Evolutionary conservation across 805 yeast genomes (phyloP), one percentile per base, ranked within the genome.

Genomic region (Nakazawaea siamensis): DNA sequence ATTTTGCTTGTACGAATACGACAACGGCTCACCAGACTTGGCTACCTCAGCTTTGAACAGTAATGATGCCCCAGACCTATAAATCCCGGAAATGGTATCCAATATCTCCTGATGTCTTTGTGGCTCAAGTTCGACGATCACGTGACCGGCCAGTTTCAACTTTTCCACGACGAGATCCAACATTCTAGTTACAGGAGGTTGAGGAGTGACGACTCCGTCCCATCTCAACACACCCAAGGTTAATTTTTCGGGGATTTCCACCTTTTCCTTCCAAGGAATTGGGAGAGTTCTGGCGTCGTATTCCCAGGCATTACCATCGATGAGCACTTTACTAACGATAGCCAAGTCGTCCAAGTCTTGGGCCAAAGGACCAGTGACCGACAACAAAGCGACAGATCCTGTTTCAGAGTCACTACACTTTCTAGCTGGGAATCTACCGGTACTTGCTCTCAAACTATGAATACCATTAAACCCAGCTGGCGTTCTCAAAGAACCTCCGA

Each of bases 401-500:
- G 61, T 31, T 29, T 65, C 45, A 42, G 54, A 43, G 44, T 58
- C 63, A 9, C 62, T 60, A 17, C 53, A 51, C 32, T 60, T 56
- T n/a, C 34, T 29, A 43, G 49, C 31, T 15, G 79, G 71, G 35
- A 73, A 54, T 36, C 80, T 59, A 14, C 64, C 66, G 12, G 62
- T 57, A n/a, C 76, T 62, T 30, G 73, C 66, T 42, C 69, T 63
- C 29, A 73, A 47, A 18, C 74, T 62, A 57, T 65, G 70, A 31
- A 62, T 50, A 14, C 78, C 77, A 31, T 62, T 54, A 48, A 68
- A 70, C 7, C 68, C 72, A 2, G 77, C 72, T 2, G 80, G 80
- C 18, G 59, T 52, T 19, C 80, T 62, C 29, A 73, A 71, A 2
- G 74, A 67, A 0, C 82, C 82, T 33, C 82, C 82, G 39, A 76